These are phyloP conservation scores for Solanum infundibuliforme DNA, from an alignment of 257 asterid genomes.

Conservation along the genomic window DNA sequence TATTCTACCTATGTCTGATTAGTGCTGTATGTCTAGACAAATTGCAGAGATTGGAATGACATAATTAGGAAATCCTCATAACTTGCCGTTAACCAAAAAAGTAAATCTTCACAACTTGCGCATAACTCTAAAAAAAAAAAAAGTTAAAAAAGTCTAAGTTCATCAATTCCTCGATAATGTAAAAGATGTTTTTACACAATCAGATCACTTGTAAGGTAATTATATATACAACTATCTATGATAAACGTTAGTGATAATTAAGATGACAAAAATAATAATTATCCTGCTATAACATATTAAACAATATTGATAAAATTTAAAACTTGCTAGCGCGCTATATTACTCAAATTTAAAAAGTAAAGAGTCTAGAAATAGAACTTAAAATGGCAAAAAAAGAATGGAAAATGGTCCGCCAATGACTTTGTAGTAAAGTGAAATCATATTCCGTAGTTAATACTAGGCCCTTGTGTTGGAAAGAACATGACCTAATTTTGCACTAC, in stretches of 20 bases:
- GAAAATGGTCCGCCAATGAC: neutral
- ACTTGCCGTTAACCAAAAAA: neutral
- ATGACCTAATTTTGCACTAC: conserved; percentile 41
- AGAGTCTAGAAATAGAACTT: neutral
- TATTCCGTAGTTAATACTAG: neutral
- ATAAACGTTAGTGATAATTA: neutral
- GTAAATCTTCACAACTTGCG: neutral
- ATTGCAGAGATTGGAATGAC: neutral
- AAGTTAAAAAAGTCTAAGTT: neutral
- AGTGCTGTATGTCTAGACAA: neutral
- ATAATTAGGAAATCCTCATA: neutral
- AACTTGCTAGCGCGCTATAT: neutral
- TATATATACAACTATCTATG: neutral
- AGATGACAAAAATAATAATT: neutral
- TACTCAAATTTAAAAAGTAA: neutral
- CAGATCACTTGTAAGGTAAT: neutral
- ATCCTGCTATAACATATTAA: neutral
- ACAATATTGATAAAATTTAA: neutral
- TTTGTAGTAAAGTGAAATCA: neutral
- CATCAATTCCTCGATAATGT: neutral
- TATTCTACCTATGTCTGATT: neutral
- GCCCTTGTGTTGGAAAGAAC: neutral
- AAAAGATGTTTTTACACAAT: neutral
- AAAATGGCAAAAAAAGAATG: neutral
- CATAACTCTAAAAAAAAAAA: neutral